Conservation (phyloP, 805 yeast species). For the Saccharomyces eubayanus region DNA sequence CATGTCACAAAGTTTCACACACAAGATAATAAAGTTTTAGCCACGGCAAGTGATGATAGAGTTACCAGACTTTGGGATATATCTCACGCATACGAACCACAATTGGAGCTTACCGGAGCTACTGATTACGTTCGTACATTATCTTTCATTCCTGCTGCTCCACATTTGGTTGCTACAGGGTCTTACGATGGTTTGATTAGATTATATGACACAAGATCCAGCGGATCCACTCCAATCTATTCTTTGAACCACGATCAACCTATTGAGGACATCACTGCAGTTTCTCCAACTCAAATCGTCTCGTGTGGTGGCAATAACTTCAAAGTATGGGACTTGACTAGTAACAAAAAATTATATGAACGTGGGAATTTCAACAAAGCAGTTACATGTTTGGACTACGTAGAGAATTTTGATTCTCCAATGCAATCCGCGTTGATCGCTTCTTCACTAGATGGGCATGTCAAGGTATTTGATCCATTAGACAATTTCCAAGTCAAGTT, state of each 20-base stretch:
- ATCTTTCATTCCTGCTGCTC: constrained; percentile 62
- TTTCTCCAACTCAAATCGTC: constrained; percentile 62
- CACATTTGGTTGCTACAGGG: constrained; percentile 81
- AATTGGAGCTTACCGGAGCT: constrained; percentile 62
- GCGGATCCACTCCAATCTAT: constrained; percentile 44
- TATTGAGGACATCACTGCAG: constrained; percentile 73
- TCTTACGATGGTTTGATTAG: constrained; percentile 87
- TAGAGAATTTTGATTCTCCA: constrained; percentile 27
- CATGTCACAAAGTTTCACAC: constrained; percentile 89
- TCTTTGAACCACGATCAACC: constrained; percentile 69
- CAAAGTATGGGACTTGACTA: constrained; percentile 89
- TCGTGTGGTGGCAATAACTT: constrained; percentile 77
- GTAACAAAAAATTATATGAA: constrained; percentile 53
- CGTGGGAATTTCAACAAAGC: constrained; percentile 87
- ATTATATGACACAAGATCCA: constrained; percentile 68
- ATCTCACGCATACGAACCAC: constrained; percentile 65
- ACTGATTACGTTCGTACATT: constrained; percentile 84
- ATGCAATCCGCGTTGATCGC: constrained; percentile 55
- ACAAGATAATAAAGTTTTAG: constrained; percentile 50
- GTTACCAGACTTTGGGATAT: constrained; percentile 83
- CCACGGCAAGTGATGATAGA: constrained; percentile 89
- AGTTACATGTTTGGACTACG: constrained; percentile 60
- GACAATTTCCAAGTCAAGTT: constrained; percentile 82
- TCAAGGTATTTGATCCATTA: constrained; percentile 79
- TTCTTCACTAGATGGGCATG: constrained; percentile 95